Evolutionary conservation across 139 green algal species (phyloP).

Genomic region (Chloropicon primus): DNA sequence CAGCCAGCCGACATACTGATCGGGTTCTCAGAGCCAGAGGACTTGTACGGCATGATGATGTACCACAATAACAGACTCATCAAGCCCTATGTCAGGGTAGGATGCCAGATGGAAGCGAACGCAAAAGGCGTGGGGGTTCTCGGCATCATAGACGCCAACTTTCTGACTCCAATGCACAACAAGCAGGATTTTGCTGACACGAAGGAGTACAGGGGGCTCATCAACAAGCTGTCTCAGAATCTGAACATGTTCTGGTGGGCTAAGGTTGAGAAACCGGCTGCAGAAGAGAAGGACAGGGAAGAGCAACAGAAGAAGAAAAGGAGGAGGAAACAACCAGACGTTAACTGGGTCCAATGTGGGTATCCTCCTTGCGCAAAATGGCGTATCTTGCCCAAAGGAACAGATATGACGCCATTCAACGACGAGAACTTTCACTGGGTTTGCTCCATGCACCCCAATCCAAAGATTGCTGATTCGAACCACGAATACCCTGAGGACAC

Average conservation of each 20-base stretch:
- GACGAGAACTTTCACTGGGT: slow-evolving; percentile 9
- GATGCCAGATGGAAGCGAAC: slow-evolving; percentile 9
- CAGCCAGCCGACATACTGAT: slow-evolving; percentile 20
- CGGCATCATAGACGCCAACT: slow-evolving; percentile 38
- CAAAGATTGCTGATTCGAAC: not conserved
- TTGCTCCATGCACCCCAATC: slow-evolving; percentile 8
- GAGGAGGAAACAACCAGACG: slow-evolving; percentile 9
- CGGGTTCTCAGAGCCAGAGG: slow-evolving; percentile 13
- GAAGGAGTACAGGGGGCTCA: slow-evolving; percentile 16
- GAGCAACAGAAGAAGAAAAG: slow-evolving; percentile 2
- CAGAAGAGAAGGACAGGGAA: not conserved
- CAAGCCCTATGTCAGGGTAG: slow-evolving; percentile 33
- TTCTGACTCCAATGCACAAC: slow-evolving; percentile 32
- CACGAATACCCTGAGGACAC: slow-evolving; percentile 5
- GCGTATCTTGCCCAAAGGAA: slow-evolving; percentile 6
- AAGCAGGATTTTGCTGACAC: slow-evolving; percentile 47
- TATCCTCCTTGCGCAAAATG: slow-evolving; percentile 15
- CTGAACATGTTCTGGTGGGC: slow-evolving; percentile 12
- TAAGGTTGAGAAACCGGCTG: slow-evolving; percentile 2
- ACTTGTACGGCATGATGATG: slow-evolving; percentile 28
- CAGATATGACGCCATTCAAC: slow-evolving; percentile 1
- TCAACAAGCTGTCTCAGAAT: slow-evolving; percentile 8
- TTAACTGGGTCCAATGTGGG: slow-evolving; percentile 17
- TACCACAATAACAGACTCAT: slow-evolving; percentile 48
- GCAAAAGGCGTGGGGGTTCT: slow-evolving; percentile 26